A percentile compares a stretch with the other conserved stretches of the same genome.
Evolutionary conservation across 306 rosid species (phyloP).

Genomic region (Rosa lucieae): DNA sequence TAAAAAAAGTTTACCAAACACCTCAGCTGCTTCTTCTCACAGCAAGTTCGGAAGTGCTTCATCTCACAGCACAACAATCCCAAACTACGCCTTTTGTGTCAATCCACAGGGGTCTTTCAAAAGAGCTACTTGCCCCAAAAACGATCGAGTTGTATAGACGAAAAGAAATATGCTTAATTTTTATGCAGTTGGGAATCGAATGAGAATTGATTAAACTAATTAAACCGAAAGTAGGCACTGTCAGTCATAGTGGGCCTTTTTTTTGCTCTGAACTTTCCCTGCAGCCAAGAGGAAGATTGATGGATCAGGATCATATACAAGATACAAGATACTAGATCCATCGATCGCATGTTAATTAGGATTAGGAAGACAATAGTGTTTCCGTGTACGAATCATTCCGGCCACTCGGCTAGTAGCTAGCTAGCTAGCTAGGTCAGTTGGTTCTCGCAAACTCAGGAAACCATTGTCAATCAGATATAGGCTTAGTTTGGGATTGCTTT

Average conservation of each 20-base stretch:
- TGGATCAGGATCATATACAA: background rate
- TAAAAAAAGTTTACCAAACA: too few relatives aligned
- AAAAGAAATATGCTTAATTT: background rate
- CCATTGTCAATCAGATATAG: too few relatives aligned
- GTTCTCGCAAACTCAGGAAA: too few relatives aligned
- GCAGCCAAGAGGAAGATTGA: background rate
- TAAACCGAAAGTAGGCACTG: background rate
- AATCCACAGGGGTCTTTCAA: too few relatives aligned
- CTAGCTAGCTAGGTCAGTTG: background rate
- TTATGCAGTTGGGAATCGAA: background rate
- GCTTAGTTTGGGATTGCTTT: too few relatives aligned
- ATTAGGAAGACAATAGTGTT: background rate
- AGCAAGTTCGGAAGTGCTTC: too few relatives aligned
- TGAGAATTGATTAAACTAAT: background rate
- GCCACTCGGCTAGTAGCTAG: background rate
- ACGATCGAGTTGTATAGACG: too few relatives aligned
- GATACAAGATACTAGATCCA: too few relatives aligned
- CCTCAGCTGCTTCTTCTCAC: too few relatives aligned
- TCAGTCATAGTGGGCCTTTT: conserved; percentile 6
- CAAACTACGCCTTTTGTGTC: too few relatives aligned
- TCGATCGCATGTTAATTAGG: background rate
- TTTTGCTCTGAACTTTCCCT: background rate
- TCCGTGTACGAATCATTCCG: conserved; percentile 17
- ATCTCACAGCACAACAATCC: too few relatives aligned
- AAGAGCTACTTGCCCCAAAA: too few relatives aligned